Evolutionary conservation across 306 rosid genomes (phyloP).

Genomic region (Trifolium subterraneum): DNA sequence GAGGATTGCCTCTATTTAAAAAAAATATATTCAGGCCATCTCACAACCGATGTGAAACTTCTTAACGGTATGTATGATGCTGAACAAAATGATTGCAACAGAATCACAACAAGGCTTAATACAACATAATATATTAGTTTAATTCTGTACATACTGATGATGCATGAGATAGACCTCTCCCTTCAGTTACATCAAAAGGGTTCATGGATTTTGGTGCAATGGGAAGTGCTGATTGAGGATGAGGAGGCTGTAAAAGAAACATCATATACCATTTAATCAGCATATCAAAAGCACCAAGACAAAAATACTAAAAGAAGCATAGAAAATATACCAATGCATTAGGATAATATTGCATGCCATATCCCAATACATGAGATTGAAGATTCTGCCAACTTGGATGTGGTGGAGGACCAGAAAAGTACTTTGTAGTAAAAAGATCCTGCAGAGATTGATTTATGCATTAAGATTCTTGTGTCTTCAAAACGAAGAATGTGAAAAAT

Average conservation of each 20-base stretch:
- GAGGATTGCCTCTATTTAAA: no score
- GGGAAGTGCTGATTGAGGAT: slow-evolving; percentile 44
- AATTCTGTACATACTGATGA: slow-evolving; percentile 63
- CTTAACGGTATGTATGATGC: neutral
- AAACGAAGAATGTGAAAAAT: slow-evolving; percentile 1
- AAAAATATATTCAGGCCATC: no score
- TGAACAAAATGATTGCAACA: slow-evolving; percentile 1
- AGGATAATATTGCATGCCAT: slow-evolving; percentile 66
- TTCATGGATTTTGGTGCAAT: slow-evolving; percentile 51
- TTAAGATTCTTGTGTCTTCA: neutral
- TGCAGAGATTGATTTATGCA: slow-evolving; percentile 49
- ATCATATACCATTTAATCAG: slow-evolving; percentile 34
- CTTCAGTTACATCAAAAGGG: slow-evolving; percentile 68
- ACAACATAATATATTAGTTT: no score
- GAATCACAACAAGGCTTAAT: neutral
- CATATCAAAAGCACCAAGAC: slow-evolving; percentile 23
- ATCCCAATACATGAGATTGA: slow-evolving; percentile 61
- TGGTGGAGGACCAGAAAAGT: slow-evolving; percentile 51
- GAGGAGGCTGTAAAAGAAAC: slow-evolving; percentile 55
- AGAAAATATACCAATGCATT: slow-evolving; percentile 51
- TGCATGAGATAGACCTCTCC: slow-evolving; percentile 43
- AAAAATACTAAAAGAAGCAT: neutral
- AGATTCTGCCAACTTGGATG: slow-evolving; percentile 60
- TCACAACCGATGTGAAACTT: no score
- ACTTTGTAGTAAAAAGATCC: slow-evolving; percentile 74